Conservation (phyloP, 495 filamentous ascomycete genomes). For the Daldinia vernicosa region DNA sequence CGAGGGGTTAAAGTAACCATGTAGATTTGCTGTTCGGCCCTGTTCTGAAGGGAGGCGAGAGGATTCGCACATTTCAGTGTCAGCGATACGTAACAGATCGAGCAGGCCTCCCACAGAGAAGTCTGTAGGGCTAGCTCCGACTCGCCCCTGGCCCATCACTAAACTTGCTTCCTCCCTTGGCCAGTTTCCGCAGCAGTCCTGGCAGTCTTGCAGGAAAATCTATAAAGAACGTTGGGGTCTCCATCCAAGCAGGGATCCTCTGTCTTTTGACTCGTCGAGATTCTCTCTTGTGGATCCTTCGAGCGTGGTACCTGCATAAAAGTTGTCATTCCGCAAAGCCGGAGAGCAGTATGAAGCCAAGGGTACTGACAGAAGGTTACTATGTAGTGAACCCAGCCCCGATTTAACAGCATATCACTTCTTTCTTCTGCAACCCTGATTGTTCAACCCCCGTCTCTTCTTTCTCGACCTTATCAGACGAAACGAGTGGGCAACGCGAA, state of each 20-base stretch:
- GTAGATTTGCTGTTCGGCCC: constrained; percentile 33
- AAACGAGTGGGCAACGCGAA: constrained; percentile 34
- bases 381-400: constrained; percentile 38
- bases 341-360: constrained; percentile 34
- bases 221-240: constrained; percentile 18
- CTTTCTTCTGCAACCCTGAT: constrained; percentile 42
- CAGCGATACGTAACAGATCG: constrained; percentile 37
- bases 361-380: constrained; percentile 27
- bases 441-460: constrained; percentile 36
- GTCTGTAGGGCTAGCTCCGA: constrained; percentile 24
- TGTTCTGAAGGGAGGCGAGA: constrained; percentile 38
- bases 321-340: constrained; percentile 37
- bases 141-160: constrained; percentile 7
- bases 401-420: constrained; percentile 36
- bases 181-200: constrained; percentile 17
- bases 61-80: constrained; percentile 38
- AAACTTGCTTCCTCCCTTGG: constrained; percentile 21
- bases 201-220: constrained; percentile 20
- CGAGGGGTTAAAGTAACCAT: constrained; percentile 32
- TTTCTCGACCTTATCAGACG: constrained; percentile 41
- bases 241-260: constrained; percentile 16
- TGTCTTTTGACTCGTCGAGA: constrained; percentile 22
- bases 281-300: constrained; percentile 38
- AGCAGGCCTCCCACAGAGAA: constrained; percentile 34
- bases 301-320: constrained; percentile 38